These are phyloP conservation scores for Carex myosuroides DNA, from an alignment of 176 grass and related monocot species.

Conservation along the genomic window DNA sequence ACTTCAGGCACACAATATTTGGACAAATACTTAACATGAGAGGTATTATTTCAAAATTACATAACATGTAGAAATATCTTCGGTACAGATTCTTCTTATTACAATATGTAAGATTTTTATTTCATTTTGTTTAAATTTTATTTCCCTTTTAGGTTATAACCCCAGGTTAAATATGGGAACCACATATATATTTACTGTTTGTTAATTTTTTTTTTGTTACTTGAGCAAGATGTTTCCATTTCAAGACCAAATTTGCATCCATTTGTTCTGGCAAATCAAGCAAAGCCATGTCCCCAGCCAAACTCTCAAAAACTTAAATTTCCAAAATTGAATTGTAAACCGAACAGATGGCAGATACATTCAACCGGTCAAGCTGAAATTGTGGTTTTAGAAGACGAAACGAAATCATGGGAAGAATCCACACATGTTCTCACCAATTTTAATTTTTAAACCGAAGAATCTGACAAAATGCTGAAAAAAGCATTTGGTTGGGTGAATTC, in stretches of 20 bases:
- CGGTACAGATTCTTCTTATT: not conserved
- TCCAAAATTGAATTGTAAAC: not conserved
- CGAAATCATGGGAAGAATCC: slow-evolving; percentile 55
- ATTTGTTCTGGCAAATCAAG: slow-evolving; percentile 18
- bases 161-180: not conserved
- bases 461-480: slow-evolving; percentile 59
- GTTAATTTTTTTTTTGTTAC: not conserved
- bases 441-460: slow-evolving; percentile 48
- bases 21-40: no score
- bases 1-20: no score
- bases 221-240: slow-evolving; percentile 29
- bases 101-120: slow-evolving; percentile 31
- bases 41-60: no score
- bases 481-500: slow-evolving; percentile 88
- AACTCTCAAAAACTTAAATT: not conserved
- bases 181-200: not conserved
- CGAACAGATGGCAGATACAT: slow-evolving; percentile 8
- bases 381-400: slow-evolving; percentile 29
- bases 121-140: not conserved
- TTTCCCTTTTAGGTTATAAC: not conserved
- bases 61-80: no score
- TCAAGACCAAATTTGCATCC: slow-evolving; percentile 1
- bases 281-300: slow-evolving; percentile 7
- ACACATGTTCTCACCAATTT: slow-evolving; percentile 38
- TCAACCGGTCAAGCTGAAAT: slow-evolving; percentile 43